phyloP scores from a whole-genome alignment of 2,329 filamentous ascomycete genomes.

The Blastomyces gilchristii region DNA sequence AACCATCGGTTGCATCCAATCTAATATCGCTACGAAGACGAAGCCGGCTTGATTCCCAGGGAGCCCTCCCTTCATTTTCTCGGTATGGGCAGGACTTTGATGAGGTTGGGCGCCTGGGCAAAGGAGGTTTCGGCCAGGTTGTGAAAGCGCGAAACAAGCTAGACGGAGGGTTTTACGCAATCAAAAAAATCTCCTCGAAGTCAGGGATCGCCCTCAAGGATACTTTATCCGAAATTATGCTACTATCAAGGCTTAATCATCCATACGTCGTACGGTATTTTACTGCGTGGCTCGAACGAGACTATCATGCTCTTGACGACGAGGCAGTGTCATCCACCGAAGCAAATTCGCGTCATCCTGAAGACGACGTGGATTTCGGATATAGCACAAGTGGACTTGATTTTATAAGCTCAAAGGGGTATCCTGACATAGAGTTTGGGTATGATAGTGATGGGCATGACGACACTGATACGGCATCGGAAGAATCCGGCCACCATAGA shows the following conservation, averaged over 20 bases:
- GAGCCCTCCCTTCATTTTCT: constrained; percentile 47
- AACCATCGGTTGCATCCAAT: constrained; percentile 32
- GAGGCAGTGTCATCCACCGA: constrained; percentile 36
- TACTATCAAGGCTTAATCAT: constrained; percentile 87
- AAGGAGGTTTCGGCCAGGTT: constrained; percentile 91
- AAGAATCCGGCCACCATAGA: constrained; percentile 20
- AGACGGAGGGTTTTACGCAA: constrained; percentile 85
- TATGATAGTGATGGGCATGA: constrained; percentile 42
- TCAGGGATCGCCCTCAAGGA: constrained; percentile 52
- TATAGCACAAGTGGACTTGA: constrained; percentile 74
- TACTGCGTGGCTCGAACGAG: constrained; percentile 84
- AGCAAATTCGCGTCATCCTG: constrained; percentile 12
- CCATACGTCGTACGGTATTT: constrained; percentile 84
- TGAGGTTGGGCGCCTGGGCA: constrained; percentile 78
- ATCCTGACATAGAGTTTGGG: constrained; percentile 67
- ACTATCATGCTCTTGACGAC: constrained; percentile 32
- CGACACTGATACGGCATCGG: constrained; percentile 25
- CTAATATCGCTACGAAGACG: constrained; percentile 40
- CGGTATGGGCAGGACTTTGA: constrained; percentile 84
- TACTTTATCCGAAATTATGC: constrained; percentile 73
- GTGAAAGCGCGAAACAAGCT: constrained; percentile 91
- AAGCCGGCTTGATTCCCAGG: constrained; percentile 53
- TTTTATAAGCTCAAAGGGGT: constrained; percentile 80
- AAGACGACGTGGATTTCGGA: constrained; percentile 48
- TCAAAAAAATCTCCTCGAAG: constrained; percentile 88